Evolutionary conservation across 225 moss, liverwort and hornwort genomes (phyloP).

Genomic region (Takakia lepidozioides): DNA sequence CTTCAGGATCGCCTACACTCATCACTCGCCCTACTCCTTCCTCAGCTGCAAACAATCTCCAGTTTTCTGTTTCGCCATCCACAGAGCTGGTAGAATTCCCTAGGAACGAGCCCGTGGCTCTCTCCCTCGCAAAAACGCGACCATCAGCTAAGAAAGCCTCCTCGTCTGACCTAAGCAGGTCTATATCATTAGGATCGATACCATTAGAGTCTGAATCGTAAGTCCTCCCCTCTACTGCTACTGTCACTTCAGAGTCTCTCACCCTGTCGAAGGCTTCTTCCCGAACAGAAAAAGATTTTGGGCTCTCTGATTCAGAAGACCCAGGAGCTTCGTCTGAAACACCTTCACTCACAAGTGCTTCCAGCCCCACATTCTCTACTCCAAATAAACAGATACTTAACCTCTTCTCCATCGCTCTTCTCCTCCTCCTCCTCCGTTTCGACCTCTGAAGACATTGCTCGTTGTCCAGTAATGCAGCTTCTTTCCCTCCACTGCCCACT

Average conservation of each 20-base stretch:
- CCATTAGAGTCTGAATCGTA: constrained; percentile 21
- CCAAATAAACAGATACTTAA: neutral
- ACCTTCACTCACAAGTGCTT: constrained; percentile 13
- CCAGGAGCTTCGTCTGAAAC: constrained; percentile 15
- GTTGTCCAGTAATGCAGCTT: too few relatives aligned
- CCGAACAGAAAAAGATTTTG: neutral
- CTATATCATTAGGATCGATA: too few relatives aligned
- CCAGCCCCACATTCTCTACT: constrained; percentile 23
- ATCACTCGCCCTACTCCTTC: constrained; percentile 25
- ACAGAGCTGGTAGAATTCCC: constrained; percentile 12
- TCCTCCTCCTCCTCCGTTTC: constrained; percentile 13
- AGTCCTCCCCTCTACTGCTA: too few relatives aligned
- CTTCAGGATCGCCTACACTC: too few relatives aligned
- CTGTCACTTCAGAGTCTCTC: too few relatives aligned
- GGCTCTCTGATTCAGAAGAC: too few relatives aligned
- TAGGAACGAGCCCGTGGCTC: too few relatives aligned
- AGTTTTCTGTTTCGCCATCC: constrained; percentile 21
- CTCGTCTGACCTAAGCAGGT: too few relatives aligned
- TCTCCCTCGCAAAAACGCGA: too few relatives aligned
- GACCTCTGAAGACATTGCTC: too few relatives aligned
- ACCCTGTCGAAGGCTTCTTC: too few relatives aligned
- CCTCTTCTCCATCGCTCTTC: neutral
- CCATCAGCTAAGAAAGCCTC: too few relatives aligned
- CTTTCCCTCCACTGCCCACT: neutral
- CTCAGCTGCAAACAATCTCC: constrained; percentile 42